Percentiles rank a stretch among this genome's conserved stretches.
These are phyloP conservation scores for Lentinula detonsa DNA, from an alignment of 768 basidiomycete genomes.

Conservation along the genomic window DNA sequence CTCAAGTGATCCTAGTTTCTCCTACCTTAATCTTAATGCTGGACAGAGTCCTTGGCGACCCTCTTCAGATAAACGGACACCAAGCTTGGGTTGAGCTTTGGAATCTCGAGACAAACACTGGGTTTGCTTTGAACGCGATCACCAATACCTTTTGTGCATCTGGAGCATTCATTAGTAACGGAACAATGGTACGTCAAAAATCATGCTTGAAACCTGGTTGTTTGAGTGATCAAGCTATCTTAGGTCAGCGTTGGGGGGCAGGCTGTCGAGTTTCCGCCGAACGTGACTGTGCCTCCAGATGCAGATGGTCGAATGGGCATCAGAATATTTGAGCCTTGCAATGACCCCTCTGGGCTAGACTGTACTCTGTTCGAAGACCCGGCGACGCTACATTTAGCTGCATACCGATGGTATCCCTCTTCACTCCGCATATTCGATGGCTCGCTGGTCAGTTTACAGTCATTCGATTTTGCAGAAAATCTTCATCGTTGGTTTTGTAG, in stretches of 20 bases:
- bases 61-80: slow-evolving; percentile 37
- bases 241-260: slow-evolving; percentile 44
- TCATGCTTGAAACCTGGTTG: neutral
- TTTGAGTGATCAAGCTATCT: neutral
- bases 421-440: slow-evolving; percentile 22
- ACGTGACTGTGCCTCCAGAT: slow-evolving; percentile 22
- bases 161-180: slow-evolving; percentile 26
- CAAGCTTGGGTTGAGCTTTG: slow-evolving; percentile 48
- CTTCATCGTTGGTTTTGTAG: slow-evolving; percentile 19
- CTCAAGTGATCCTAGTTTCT: slow-evolving; percentile 18
- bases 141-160: slow-evolving; percentile 31
- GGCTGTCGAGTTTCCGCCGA: slow-evolving; percentile 33
- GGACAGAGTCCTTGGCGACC: slow-evolving; percentile 53
- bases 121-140: slow-evolving; percentile 45
- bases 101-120: slow-evolving; percentile 38
- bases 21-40: slow-evolving; percentile 28
- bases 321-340: slow-evolving; percentile 20
- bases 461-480: slow-evolving; percentile 16
- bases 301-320: slow-evolving; percentile 19
- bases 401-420: slow-evolving; percentile 35
- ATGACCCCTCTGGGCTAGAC: slow-evolving; percentile 11
- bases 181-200: neutral
- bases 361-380: slow-evolving; percentile 36
- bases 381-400: slow-evolving; percentile 40
- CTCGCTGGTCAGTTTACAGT: slow-evolving; percentile 39